Base-by-base conservation (phyloP, 2,329 filamentous ascomycete genomes). In the Curvularia verruculosa region DNA sequence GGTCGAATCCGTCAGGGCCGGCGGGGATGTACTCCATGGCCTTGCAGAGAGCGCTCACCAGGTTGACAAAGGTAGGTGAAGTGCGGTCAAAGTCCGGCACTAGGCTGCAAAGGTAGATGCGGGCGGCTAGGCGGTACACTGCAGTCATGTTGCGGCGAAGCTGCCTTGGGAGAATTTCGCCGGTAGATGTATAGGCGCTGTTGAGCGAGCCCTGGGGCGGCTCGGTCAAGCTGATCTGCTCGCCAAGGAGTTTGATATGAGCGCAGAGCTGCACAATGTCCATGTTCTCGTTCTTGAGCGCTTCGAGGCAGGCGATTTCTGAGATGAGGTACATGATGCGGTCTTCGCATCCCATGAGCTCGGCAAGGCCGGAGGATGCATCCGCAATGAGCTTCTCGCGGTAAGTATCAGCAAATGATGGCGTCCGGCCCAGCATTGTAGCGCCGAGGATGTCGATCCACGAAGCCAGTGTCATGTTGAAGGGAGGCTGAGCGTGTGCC, bases 371-470 rank as follows among this genome's bases (percentile, higher is more conserved):
- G 9, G 91, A 90, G 2, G 81, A 79, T 5, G 83, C 79, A 23
- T 81, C 80, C 47, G 77, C 80, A 49, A 96, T 85, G 76, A 96
- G 91, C 83, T 97, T 96, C 76, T 95, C 89, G 48, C 95, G 89
- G 79, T 98, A 99, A n/a, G 90, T 91, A 79, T 97, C 91, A 4
- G 95, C 92, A 72, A 97, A 98, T 8, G 86, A 85, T 7, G 95
- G 95, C 9, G 92, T 89, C 54, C 87, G 86, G 31, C 93, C 93
- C 61, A 90, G 85, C 88, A 99, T 96, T 9, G 93, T 96, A 1
- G 93, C 89, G 61, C 95, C 95, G 31, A 98, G 86, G 65, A 99
- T 97, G 77, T 99, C 95, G 70, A 98, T 96, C 95, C 95, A 98
- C 9, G 92, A 84, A 5, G 92, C 89, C 61, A 96, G 81, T 1